Percentiles rank a stretch among this genome's conserved stretches.
Evolutionary conservation across 306 rosid genomes (phyloP).

Genomic region (Sechiopsis laciniata): DNA sequence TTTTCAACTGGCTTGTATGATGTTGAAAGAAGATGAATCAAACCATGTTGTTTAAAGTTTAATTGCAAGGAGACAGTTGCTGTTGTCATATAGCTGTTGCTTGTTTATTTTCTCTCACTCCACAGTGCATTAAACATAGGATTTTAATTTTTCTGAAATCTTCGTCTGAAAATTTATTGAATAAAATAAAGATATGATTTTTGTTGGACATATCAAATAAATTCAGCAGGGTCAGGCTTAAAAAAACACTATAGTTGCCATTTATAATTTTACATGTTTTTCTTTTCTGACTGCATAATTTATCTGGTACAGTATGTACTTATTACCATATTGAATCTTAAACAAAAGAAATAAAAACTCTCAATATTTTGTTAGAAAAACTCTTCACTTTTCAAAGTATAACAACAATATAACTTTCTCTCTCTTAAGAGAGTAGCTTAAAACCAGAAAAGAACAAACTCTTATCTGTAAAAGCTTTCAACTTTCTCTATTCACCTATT

Average conservation of each 20-base stretch:
- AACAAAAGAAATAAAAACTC: background rate
- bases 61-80: slow-evolving; percentile 1
- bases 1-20: background rate
- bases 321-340: background rate
- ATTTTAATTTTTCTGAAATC: background rate
- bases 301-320: background rate
- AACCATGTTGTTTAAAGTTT: background rate
- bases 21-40: slow-evolving; percentile 5
- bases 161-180: background rate
- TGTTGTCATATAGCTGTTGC: background rate
- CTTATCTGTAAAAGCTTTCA: background rate
- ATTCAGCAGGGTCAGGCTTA: slow-evolving; percentile 7
- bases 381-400: background rate
- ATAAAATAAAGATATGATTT: slow-evolving; percentile 13
- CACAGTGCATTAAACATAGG: slow-evolving; percentile 11
- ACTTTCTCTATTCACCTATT: background rate
- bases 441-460: slow-evolving; percentile 17
- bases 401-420: background rate
- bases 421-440: background rate
- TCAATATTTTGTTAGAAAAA: too few relatives aligned
- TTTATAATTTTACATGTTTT: background rate
- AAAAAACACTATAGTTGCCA: background rate
- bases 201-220: slow-evolving; percentile 18
- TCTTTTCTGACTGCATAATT: background rate
- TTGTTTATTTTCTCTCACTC: background rate